phyloP scores from a whole-genome alignment of 176 grass and related monocot genomes.

The Elaeis guineensis region DNA sequence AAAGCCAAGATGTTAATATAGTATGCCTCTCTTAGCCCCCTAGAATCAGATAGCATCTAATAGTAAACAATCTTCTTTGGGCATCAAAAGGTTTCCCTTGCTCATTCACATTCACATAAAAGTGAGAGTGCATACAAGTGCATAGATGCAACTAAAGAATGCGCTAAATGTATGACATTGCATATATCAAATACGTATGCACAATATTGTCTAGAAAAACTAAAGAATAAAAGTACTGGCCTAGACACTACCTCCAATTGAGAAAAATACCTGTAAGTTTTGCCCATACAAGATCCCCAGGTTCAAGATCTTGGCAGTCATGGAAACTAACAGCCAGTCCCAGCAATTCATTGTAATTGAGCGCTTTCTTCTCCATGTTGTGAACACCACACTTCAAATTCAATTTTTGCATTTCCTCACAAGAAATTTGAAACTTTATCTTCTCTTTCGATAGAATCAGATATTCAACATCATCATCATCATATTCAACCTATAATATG shows the following conservation, averaged over 20 bases:
- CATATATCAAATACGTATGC: no score
- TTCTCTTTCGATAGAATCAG: slow-evolving; percentile 53
- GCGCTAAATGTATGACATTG: no score
- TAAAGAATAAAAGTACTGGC: background rate
- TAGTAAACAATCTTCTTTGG: no score
- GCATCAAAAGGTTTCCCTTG: no score
- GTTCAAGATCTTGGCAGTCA: slow-evolving; percentile 81
- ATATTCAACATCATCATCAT: slow-evolving; percentile 71
- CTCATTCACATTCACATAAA: no score
- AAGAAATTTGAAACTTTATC: slow-evolving; percentile 71
- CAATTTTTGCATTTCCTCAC: slow-evolving; percentile 51
- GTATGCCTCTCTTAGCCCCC: no score
- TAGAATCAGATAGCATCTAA: no score
- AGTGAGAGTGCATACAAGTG: no score
- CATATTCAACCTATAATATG: slow-evolving; percentile 66
- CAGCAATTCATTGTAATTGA: slow-evolving; percentile 67
- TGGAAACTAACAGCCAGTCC: slow-evolving; percentile 83
- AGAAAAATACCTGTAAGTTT: slow-evolving; percentile 81
- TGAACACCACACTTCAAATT: slow-evolving; percentile 66
- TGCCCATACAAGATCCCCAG: slow-evolving; percentile 95
- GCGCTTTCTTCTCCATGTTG: slow-evolving; percentile 53
- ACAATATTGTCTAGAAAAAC: background rate
- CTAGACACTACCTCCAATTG: background rate
- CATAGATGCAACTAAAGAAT: no score
- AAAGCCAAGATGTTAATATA: no score